These are phyloP conservation scores for Vaccinium darrowii DNA, from an alignment of 148 eudicot species.

Conservation along the genomic window DNA sequence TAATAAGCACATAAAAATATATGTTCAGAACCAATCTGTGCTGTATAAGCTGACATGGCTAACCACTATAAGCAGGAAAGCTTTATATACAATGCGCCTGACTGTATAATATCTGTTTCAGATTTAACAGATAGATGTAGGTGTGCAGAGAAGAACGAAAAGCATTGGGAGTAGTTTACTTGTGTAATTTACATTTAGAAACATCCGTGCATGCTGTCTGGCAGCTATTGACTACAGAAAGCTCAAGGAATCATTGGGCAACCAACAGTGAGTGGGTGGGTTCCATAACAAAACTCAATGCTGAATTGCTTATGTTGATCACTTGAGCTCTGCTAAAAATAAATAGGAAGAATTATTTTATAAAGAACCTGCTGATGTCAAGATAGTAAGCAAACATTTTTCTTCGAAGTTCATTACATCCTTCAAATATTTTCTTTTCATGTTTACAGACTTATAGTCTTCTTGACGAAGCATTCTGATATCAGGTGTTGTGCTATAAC, in stretches of 20 bases:
- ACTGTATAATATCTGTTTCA: background rate
- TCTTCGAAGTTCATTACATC: too few species aligned
- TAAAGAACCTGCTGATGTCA: too few species aligned
- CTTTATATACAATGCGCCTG: background rate
- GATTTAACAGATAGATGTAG: background rate
- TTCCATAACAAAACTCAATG: constrained; percentile 2
- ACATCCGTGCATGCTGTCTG: background rate
- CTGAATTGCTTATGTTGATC: background rate
- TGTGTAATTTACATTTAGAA: background rate
- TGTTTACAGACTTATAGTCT: background rate
- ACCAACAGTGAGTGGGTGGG: background rate
- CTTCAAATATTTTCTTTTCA: background rate
- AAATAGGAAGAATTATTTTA: too few species aligned
- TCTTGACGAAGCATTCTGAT: background rate
- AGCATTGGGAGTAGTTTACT: background rate
- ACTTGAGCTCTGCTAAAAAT: too few species aligned
- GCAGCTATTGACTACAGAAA: background rate
- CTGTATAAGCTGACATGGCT: background rate
- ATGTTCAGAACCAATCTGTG: background rate
- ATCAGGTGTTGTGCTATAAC: background rate
- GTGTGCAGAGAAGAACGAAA: background rate
- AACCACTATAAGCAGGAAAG: background rate
- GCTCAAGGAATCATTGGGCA: background rate
- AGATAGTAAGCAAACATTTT: background rate
- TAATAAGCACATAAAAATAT: background rate